Evolutionary conservation across 768 basidiomycete species (phyloP), one percentile per base, ranked within the genome.

Genomic region (Fomitopsis serialis): DNA sequence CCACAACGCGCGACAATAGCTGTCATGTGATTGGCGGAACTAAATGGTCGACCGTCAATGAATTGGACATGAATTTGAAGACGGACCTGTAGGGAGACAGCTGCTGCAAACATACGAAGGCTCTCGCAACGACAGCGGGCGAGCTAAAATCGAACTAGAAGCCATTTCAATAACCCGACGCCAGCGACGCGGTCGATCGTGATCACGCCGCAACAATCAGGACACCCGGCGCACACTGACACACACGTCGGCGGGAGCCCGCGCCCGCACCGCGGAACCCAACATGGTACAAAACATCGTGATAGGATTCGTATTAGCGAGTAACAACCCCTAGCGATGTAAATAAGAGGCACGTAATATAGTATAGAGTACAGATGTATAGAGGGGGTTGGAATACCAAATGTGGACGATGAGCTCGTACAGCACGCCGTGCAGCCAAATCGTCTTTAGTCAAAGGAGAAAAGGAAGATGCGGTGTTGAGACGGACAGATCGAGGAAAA

Each of bases 351-450:
- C 23, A 19, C 42, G 48, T 62, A 62, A 56, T 55, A 54, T 62
- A 62, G 54, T 56, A 55, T 58, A 59, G 54, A 56, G 56, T 62
- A 61, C 60, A 61, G 58, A 43, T 55, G 49, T 52, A 56, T 50
- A 52, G 52, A 44, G 44, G 37, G 52, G 48, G 50, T 45, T 37
- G 45, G 34, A 32, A 5, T 32, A 32, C 29, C 29, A 32, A 32
- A 32, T 11, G 29, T 11, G 6, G 29, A 48, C 44, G 32, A 42
- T 23, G 37, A 45, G 42, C 15, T 13, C 29, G 25, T 42, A 44
- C 51, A 17, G 51, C 51, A 52, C 51, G 22, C 42, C 8, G 23
- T 22, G 32, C 13, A 50, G 22, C n/a, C 35, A 22, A 56, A 52
- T n/a, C 42, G 54, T 52, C 50, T 40, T 49, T 24, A 43, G n/a